A percentile compares a stretch with the other conserved stretches of the same genome.
Conservation (phyloP, 306 rosid species). For the Albizia julibrissin region DNA sequence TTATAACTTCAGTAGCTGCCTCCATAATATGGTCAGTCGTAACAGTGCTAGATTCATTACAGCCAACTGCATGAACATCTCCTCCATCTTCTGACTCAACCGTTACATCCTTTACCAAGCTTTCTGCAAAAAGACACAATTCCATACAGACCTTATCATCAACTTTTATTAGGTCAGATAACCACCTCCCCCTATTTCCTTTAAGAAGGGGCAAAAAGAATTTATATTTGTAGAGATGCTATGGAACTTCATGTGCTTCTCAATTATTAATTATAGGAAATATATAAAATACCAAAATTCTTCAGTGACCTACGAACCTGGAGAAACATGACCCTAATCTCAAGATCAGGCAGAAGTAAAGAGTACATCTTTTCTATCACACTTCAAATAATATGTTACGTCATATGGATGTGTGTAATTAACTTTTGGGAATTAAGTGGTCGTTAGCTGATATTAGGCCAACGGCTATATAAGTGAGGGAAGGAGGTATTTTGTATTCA, state of each 20-base stretch:
- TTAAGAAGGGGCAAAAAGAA: conserved; percentile 1
- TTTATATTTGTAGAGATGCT: background rate
- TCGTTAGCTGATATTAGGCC: background rate
- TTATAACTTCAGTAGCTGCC: conserved; percentile 38
- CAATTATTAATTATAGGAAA: conserved; percentile 18
- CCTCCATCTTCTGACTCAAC: conserved; percentile 42
- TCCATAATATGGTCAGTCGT: conserved; percentile 38
- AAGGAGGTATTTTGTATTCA: background rate
- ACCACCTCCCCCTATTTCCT: background rate
- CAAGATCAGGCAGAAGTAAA: conserved; percentile 20
- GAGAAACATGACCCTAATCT: conserved; percentile 3
- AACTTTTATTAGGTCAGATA: background rate
- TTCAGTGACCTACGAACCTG: conserved; percentile 11
- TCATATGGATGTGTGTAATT: background rate
- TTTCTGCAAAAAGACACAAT: conserved; percentile 37
- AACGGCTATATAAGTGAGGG: background rate
- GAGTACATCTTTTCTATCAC: background rate
- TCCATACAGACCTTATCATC: conserved; percentile 3
- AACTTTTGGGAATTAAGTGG: background rate
- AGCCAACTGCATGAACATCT: conserved; percentile 42
- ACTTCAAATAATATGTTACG: background rate
- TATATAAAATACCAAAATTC: conserved; percentile 7
- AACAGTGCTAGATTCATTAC: conserved; percentile 40
- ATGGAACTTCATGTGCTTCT: background rate
- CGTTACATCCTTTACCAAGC: conserved; percentile 35